These are phyloP conservation scores for Cucumis cinereus DNA, from an alignment of 306 rosid species.

Conservation along the genomic window DNA sequence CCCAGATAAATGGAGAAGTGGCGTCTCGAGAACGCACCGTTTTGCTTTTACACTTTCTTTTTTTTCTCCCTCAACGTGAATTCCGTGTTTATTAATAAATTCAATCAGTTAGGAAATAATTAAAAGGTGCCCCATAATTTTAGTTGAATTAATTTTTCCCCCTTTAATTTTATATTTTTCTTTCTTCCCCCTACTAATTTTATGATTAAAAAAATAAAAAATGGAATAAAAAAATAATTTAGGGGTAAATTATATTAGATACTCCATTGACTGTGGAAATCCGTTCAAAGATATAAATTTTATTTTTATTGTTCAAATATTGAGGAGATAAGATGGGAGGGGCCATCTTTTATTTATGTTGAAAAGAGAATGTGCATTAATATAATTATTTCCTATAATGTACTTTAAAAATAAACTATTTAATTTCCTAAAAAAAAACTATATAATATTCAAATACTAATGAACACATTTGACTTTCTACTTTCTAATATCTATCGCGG, in stretches of 20 bases:
- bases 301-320: not conserved
- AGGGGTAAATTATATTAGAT: not conserved
- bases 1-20: not conserved
- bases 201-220: not conserved
- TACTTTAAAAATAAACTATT: too few relatives aligned
- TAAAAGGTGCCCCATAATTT: not conserved
- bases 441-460: not conserved
- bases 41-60: not conserved
- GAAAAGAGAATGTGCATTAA: not conserved
- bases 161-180: not conserved
- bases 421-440: too few relatives aligned
- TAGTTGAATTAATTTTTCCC: not conserved
- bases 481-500: too few relatives aligned
- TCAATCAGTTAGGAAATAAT: not conserved
- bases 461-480: too few relatives aligned
- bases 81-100: not conserved
- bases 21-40: not conserved
- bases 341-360: not conserved
- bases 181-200: not conserved
- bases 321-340: not conserved
- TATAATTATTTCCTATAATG: too few relatives aligned
- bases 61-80: not conserved
- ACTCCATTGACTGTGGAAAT: not conserved
- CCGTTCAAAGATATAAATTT: not conserved
- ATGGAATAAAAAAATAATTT: not conserved